Base-by-base conservation (phyloP, 164 flowering plant genomes). In the Vitis rupestris region DNA sequence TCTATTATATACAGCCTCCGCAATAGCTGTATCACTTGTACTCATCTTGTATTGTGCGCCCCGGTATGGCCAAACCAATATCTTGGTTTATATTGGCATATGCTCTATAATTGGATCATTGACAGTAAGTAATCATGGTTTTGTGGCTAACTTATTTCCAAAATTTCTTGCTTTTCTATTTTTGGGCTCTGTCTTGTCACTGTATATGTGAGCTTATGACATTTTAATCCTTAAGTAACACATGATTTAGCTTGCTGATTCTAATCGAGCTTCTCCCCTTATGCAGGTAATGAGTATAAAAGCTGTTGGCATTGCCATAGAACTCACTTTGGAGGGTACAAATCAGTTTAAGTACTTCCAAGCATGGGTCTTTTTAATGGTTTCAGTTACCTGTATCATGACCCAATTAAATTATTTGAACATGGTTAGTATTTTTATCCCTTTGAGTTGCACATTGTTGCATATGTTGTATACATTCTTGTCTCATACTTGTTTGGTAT, bases 261-360 rank as follows among this genome's bases (percentile, higher is more conserved):
- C 44, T 37, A 37, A 37, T 37, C 7, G 6, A 37, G 44, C 44
- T 37, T 37, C 2, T 37, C 44, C 44, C 44, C 7, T 37, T 15
- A 63, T 80, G 82, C 83, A 94, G 99, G 99, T 94, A 10, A 90
- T 92, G 94, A 94, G 99, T 54, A 75, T 94, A 16, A 94, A 94
- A 81, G 99, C 97, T 3, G 75, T 94, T 63, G 99, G 99, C 13
- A 91, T 91, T 83, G 93, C 99, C 14, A 88, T 94, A 76, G 84
- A 90, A 74, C 91, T 94, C 30, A 88, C 97, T 61, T 27, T 94
- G 47, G 97, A 94, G 76, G 99, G 99, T 66, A 52, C 69, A 69
- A 88, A 68, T 70, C 99, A 94, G 72, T 81, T 76, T 3, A 75
- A 62, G 44, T 79, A 74, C 81, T 79, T 76, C 63, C 90, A 91